Evolutionary conservation across 441 rosid species (phyloP).

Genomic region (Sinapis alba): DNA sequence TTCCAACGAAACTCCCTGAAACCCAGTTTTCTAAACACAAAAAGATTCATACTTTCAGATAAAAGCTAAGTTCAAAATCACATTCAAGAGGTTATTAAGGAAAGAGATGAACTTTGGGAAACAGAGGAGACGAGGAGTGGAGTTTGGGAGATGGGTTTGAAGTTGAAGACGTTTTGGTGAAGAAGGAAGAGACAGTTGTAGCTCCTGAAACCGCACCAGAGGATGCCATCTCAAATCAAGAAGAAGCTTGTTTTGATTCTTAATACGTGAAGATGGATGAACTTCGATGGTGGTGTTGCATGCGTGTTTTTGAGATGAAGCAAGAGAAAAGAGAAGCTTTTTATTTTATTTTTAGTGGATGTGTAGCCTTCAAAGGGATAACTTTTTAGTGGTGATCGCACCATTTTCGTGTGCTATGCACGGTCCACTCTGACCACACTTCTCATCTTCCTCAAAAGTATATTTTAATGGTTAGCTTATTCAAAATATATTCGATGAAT

Average conservation of each 20-base stretch:
- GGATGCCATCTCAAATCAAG: conserved; percentile 41
- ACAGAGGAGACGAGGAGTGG: conserved; percentile 16
- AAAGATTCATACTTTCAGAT: conserved; percentile 21
- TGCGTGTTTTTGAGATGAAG: neutral
- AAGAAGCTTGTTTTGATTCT: conserved; percentile 16
- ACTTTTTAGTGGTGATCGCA: neutral
- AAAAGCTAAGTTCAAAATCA: conserved; percentile 1
- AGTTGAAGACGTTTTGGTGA: conserved; percentile 42
- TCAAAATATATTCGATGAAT: no score
- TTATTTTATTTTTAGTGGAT: neutral
- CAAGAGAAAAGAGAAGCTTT: neutral
- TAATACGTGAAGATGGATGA: neutral
- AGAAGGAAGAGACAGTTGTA: conserved; percentile 48
- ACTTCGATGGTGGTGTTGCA: conserved; percentile 5
- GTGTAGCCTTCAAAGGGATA: conserved; percentile 20
- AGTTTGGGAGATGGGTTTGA: conserved; percentile 19
- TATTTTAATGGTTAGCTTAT: no score
- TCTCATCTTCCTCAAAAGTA: conserved; percentile 7
- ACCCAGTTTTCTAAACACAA: conserved; percentile 49
- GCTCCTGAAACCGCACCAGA: conserved; percentile 38
- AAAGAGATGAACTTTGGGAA: neutral
- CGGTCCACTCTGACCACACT: conserved; percentile 30
- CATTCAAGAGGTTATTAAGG: conserved; percentile 1
- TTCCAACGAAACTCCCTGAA: conserved; percentile 68
- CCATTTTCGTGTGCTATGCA: conserved; percentile 30